A percentile compares a stretch with the other conserved stretches of the same genome.
These are phyloP conservation scores for Pythium phragmitis DNA, from an alignment of 352 stramenopile genomes.

Conservation along the genomic window DNA sequence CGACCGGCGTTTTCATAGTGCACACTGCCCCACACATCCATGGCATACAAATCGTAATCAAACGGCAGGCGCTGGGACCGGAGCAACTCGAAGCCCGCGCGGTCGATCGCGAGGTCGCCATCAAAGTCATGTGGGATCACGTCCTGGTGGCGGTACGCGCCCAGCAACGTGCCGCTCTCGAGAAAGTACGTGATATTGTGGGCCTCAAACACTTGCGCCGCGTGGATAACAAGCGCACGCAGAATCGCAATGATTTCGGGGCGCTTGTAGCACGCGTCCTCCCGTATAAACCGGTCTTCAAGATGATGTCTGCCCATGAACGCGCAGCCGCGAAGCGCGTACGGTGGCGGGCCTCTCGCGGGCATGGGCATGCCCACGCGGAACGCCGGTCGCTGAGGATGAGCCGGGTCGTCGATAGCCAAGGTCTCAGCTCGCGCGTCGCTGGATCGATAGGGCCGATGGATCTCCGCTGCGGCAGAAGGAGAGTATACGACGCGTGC, in stretches of 20 bases:
- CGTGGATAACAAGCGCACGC: conserved; percentile 24
- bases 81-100: conserved; percentile 16
- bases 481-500: neutral
- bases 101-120: conserved; percentile 29
- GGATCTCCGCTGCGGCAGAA: neutral
- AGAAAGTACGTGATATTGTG: conserved; percentile 33
- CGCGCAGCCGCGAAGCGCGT: conserved; percentile 16
- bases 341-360: conserved; percentile 16
- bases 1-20: conserved; percentile 20
- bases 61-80: conserved; percentile 15
- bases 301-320: conserved; percentile 16
- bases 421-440: conserved; percentile 2
- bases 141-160: conserved; percentile 24
- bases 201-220: conserved; percentile 15
- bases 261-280: conserved; percentile 19
- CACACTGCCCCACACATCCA: conserved; percentile 25
- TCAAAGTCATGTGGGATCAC: conserved; percentile 33
- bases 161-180: conserved; percentile 31
- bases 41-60: conserved; percentile 10
- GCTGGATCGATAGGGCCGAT: neutral
- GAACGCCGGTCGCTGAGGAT: neutral
- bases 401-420: neutral
- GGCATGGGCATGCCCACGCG: conserved; percentile 23
- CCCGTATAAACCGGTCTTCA: conserved; percentile 22
- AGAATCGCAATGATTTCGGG: conserved; percentile 27